Conservation (phyloP, 768 basidiomycete genomes). For the Hygrocybe coccinea region DNA sequence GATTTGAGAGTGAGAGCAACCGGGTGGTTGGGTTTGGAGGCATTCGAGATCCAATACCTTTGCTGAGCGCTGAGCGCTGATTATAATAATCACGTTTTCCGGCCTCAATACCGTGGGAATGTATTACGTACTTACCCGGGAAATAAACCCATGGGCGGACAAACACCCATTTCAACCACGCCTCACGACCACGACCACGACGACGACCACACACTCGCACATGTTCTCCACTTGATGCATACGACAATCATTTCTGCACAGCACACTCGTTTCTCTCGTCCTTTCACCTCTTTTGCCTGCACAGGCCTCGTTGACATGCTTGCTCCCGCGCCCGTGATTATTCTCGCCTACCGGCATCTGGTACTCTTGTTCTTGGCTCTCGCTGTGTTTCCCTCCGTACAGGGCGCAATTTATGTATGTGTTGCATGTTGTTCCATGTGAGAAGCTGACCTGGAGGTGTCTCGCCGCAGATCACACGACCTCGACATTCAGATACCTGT, state of each 20-base stretch:
- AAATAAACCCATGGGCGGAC: too few species aligned
- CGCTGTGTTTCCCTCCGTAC: slow-evolving; percentile 23
- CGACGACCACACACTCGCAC: too few species aligned
- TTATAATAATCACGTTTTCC: not conserved
- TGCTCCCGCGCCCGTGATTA: too few species aligned
- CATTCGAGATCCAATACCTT: not conserved
- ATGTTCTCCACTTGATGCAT: not conserved
- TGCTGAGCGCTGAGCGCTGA: not conserved
- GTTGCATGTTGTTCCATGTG: not conserved
- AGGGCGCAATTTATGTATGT: slow-evolving; percentile 42
- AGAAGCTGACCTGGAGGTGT: not conserved
- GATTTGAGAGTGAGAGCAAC: slow-evolving; percentile 11
- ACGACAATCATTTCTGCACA: not conserved
- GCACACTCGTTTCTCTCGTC: too few species aligned
- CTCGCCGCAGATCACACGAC: slow-evolving; percentile 42
- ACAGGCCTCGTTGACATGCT: not conserved
- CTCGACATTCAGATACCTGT: slow-evolving; percentile 42
- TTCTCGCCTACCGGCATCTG: not conserved
- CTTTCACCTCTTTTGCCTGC: not conserved
- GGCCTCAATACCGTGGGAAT: not conserved
- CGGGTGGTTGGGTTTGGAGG: slow-evolving; percentile 6
- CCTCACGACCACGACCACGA: too few species aligned
- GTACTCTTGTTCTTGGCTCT: slow-evolving; percentile 16
- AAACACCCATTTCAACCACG: too few species aligned
- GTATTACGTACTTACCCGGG: not conserved